These are phyloP conservation scores for Aspergillus sp. DNA, from an alignment of 2,329 filamentous ascomycete species.

Conservation along the genomic window DNA sequence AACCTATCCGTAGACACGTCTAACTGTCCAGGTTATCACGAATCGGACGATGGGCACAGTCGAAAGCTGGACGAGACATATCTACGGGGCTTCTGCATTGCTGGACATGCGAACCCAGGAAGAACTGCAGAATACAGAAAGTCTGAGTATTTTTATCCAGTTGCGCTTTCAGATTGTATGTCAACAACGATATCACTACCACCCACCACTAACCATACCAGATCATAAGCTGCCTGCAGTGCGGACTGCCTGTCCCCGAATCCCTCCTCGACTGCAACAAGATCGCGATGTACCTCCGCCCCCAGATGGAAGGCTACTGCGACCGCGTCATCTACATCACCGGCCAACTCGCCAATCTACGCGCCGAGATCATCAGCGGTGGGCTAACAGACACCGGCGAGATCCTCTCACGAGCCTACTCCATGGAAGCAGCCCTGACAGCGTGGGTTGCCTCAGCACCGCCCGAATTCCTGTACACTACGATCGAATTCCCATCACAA, in stretches of 20 bases:
- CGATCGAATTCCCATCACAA: slow-evolving; percentile 16
- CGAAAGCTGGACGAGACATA: slow-evolving; percentile 56
- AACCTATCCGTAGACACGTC: too few species aligned
- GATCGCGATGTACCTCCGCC: slow-evolving; percentile 28
- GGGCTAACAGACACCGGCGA: slow-evolving; percentile 23
- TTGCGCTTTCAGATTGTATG: slow-evolving; percentile 58
- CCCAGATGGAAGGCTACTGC: slow-evolving; percentile 25
- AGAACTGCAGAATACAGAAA: slow-evolving; percentile 42
- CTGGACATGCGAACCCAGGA: slow-evolving; percentile 45
- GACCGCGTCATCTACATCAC: slow-evolving; percentile 30
- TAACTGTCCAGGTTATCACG: slow-evolving; percentile 31
- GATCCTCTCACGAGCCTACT: slow-evolving; percentile 31
- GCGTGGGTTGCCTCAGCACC: slow-evolving; percentile 30
- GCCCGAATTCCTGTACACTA: slow-evolving; percentile 27
- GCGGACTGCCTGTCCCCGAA: slow-evolving; percentile 26
- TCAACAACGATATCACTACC: background rate
- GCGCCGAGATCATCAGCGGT: slow-evolving; percentile 31
- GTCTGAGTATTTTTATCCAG: slow-evolving; percentile 55
- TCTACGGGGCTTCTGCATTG: slow-evolving; percentile 61
- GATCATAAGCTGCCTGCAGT: slow-evolving; percentile 39
- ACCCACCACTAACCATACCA: slow-evolving; percentile 11
- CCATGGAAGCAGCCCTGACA: slow-evolving; percentile 34
- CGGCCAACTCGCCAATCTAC: slow-evolving; percentile 31
- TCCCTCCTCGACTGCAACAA: slow-evolving; percentile 30
- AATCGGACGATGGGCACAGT: slow-evolving; percentile 47